A percentile compares a stretch with the other conserved stretches of the same genome.
phyloP scores from a whole-genome alignment of 1,139 yeast genomes.

The Starmera stellimalicola region DNA sequence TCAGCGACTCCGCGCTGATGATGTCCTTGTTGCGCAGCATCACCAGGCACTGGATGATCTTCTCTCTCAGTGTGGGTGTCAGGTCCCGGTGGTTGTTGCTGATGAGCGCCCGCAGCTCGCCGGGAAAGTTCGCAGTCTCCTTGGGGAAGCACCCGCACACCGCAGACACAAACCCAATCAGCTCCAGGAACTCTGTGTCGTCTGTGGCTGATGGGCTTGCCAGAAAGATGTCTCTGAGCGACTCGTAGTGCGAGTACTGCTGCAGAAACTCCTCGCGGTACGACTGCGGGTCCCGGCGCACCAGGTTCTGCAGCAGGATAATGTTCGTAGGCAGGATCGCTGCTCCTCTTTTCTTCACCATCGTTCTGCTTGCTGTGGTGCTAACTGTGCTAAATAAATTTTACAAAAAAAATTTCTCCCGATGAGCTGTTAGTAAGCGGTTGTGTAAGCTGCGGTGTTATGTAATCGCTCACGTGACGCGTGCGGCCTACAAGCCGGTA shows the following conservation, averaged over 20 bases:
- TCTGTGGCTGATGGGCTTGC: conserved; percentile 44
- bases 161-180: conserved; percentile 85
- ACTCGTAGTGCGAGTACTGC: conserved; percentile 87
- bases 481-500: too few relatives aligned
- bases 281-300: conserved; percentile 87
- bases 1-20: conserved; percentile 69
- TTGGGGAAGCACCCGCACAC: conserved; percentile 85
- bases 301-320: conserved; percentile 82
- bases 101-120: conserved; percentile 62
- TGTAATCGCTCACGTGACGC: too few relatives aligned
- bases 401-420: not conserved
- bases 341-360: conserved; percentile 87
- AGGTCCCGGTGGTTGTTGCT: conserved; percentile 70
- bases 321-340: conserved; percentile 88
- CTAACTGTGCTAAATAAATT: not conserved
- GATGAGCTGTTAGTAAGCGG: not conserved
- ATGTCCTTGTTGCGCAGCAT: conserved; percentile 84
- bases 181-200: conserved; percentile 67
- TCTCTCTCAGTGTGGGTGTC: conserved; percentile 81
- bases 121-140: conserved; percentile 78
- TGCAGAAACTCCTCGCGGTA: conserved; percentile 89
- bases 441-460: too few relatives aligned
- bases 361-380: too few relatives aligned
- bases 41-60: conserved; percentile 79
- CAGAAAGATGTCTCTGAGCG: conserved; percentile 78